Base-by-base conservation (phyloP, 192 early-diverging fungal genomes). In the Podila epicladia region DNA sequence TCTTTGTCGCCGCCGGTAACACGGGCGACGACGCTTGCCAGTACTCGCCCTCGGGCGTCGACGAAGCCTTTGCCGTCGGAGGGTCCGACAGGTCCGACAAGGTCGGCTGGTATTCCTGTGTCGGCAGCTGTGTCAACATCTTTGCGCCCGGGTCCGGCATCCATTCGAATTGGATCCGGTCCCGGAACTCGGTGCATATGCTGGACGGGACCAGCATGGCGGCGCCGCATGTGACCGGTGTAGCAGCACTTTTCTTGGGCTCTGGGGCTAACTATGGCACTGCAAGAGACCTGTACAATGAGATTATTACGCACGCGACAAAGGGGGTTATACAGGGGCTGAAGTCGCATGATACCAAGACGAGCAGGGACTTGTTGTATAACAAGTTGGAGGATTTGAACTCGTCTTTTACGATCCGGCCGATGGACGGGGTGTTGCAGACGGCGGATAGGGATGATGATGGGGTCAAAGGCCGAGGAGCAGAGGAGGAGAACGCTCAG, bases 1-100 rank as follows among this genome's bases (percentile, higher is more conserved):
- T 96, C 74, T 93, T 95, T 31, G 96, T 97, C 9, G 96, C 96
- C 29, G 96, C 96, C 9, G 96, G 96, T 26, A 97, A 97, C 76
- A 91, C 93, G 73, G 91, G 92, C 65, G 82, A 82, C 33, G 95
- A 97, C 57, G 95, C 96, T 6, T 97, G 96, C 85, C 85, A 89
- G 66, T 94, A 88, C 84, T 95, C 95, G 33, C 97, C 97, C 19
- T 95, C 94, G 58, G 87, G 90, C 31, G 85, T 92, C 5, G 82
- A 88, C 32, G 87, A 92, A 65, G 95, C 95, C 26, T 91, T 97
- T 75, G 90, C 96, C 5, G 96, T 98, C 4, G 97, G 95, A 24
- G 96, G 96, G 35, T 91, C 93, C 5, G 91, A 93, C 82, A 89
- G 87, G 22, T 74, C 74, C 19, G 96, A 99, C 76, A 83, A 86